Conservation (phyloP, 169 alveolate species). For the Cryptosporidium sp. region DNA sequence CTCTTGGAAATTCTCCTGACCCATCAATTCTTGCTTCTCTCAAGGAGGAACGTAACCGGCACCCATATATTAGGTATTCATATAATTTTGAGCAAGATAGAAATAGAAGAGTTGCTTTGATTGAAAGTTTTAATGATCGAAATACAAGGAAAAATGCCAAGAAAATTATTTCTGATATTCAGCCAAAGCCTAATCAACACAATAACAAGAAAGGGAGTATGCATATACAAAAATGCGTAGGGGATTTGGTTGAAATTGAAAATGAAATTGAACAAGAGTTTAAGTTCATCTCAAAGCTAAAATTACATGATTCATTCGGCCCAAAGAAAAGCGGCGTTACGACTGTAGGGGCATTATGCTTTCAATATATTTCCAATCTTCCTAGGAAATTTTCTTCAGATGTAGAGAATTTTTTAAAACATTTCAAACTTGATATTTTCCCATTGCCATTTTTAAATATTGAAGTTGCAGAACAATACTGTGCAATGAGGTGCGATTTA, state of each 20-base stretch:
- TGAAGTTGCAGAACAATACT: conserved; percentile 58
- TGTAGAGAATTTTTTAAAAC: conserved; percentile 49
- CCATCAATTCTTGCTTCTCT: conserved; percentile 81
- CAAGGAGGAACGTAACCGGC: conserved; percentile 85
- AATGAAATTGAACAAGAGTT: conserved; percentile 28
- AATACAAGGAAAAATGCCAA: conserved; percentile 24
- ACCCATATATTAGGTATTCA: conserved; percentile 84
- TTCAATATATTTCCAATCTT: conserved; percentile 54
- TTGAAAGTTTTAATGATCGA: conserved; percentile 4
- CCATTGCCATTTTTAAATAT: conserved; percentile 51
- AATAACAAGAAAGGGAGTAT: conserved; percentile 3
- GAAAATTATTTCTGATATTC: conserved; percentile 44
- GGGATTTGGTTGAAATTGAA: conserved; percentile 50
- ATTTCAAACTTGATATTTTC: conserved; percentile 53
- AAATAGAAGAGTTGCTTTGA: conserved; percentile 81
- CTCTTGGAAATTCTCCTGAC: conserved; percentile 85
- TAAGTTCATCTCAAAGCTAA: conserved; percentile 4
- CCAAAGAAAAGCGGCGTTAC: conserved; percentile 69
- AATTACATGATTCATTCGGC: conserved; percentile 32
- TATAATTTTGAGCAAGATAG: conserved; percentile 86
- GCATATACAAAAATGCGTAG: neutral
- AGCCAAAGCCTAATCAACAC: neutral
- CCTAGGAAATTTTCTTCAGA: conserved; percentile 68
- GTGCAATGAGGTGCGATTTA: conserved; percentile 57
- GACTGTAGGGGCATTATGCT: conserved; percentile 66